These are phyloP conservation scores for Neurospora pannonica DNA, from an alignment of 495 filamentous ascomycete genomes.

Conservation along the genomic window DNA sequence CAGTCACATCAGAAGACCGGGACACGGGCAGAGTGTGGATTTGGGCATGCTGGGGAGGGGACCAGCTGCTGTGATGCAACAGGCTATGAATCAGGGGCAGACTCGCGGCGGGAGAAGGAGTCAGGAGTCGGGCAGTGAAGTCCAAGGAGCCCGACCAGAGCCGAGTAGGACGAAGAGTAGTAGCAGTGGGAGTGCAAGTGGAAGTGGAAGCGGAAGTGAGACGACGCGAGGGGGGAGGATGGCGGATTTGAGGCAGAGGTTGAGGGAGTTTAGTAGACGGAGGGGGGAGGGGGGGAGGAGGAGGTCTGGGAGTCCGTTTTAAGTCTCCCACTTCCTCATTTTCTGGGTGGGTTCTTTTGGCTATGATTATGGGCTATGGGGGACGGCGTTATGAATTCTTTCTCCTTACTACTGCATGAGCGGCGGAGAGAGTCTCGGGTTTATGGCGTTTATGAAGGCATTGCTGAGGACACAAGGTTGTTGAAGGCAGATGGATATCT, in stretches of 20 bases:
- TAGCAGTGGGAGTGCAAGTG: background rate
- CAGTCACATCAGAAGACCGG: conserved; percentile 23
- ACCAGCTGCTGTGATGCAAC: conserved; percentile 36
- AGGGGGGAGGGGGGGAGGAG: background rate
- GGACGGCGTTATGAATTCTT: background rate
- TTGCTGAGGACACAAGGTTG: background rate
- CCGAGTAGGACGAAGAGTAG: background rate
- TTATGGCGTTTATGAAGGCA: background rate
- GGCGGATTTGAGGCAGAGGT: background rate
- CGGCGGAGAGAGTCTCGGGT: background rate
- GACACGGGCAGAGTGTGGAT: conserved; percentile 29
- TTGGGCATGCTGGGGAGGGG: conserved; percentile 31
- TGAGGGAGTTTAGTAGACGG: background rate
- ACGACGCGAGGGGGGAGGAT: background rate
- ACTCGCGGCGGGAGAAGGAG: background rate
- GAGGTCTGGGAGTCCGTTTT: background rate
- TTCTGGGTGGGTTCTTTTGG: background rate
- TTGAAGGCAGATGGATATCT: background rate
- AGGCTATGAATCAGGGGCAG: background rate
- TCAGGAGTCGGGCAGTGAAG: background rate
- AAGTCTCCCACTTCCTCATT: background rate
- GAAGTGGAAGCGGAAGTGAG: background rate
- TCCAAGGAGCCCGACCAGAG: background rate
- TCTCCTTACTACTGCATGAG: background rate
- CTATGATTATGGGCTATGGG: background rate